These are phyloP conservation scores for Colletotrichum trifolii DNA, from an alignment of 2,329 filamentous ascomycete species.

Conservation along the genomic window DNA sequence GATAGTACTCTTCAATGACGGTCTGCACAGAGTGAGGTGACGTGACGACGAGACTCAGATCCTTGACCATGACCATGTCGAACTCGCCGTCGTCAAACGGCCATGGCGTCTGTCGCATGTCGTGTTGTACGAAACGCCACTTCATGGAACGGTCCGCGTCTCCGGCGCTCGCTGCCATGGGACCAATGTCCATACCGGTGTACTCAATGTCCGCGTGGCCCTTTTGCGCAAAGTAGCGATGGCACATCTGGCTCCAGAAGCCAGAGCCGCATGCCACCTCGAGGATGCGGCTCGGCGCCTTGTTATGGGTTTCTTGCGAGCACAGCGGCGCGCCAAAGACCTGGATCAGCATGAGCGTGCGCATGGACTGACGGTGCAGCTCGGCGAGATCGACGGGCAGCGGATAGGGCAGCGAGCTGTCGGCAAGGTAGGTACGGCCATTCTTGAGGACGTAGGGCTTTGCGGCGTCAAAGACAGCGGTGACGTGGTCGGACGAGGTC, in stretches of 20 bases:
- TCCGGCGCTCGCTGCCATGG: slow-evolving; percentile 64
- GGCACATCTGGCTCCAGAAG: slow-evolving; percentile 90
- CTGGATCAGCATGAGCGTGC: slow-evolving; percentile 83
- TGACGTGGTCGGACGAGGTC: slow-evolving; percentile 60
- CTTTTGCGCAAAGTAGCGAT: slow-evolving; percentile 78
- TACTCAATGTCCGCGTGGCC: slow-evolving; percentile 80
- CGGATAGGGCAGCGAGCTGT: slow-evolving; percentile 79
- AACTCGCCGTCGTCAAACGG: slow-evolving; percentile 85
- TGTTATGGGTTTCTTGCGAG: slow-evolving; percentile 64
- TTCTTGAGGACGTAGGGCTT: slow-evolving; percentile 76
- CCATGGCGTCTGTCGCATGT: slow-evolving; percentile 78
- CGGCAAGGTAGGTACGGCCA: slow-evolving; percentile 85
- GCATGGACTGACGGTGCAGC: slow-evolving; percentile 86
- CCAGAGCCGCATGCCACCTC: slow-evolving; percentile 90
- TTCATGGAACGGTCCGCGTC: slow-evolving; percentile 75
- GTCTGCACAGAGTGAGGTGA: slow-evolving; percentile 63
- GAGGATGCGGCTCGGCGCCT: slow-evolving; percentile 80
- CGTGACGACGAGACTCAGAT: slow-evolving; percentile 76
- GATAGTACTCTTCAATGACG: slow-evolving; percentile 77
- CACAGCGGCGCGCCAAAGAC: slow-evolving; percentile 85
- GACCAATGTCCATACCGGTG: slow-evolving; percentile 84
- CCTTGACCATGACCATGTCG: slow-evolving; percentile 90
- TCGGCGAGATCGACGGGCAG: slow-evolving; percentile 88
- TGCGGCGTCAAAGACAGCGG: slow-evolving; percentile 54
- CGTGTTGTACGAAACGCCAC: slow-evolving; percentile 90